Conservation (phyloP, 2,329 filamentous ascomycete genomes). For the Eutypella sp. region DNA sequence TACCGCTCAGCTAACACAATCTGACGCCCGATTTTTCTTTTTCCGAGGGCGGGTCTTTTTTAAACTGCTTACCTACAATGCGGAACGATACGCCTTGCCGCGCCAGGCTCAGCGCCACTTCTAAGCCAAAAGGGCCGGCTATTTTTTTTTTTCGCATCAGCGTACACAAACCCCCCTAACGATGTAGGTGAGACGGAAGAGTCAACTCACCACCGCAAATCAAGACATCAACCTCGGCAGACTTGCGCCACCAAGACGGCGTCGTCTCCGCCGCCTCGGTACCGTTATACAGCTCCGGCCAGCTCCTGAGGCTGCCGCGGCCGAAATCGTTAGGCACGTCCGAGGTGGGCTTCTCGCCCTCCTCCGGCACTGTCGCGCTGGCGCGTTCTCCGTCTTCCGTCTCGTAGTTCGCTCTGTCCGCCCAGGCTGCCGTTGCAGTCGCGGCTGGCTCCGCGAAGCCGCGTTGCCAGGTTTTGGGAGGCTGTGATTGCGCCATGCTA, state of each 20-base stretch:
- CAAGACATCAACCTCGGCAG: conserved; percentile 27
- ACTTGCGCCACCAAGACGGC: conserved; percentile 22
- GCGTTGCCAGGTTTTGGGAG: not conserved
- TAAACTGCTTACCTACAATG: conserved; percentile 23
- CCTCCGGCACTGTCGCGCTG: not conserved
- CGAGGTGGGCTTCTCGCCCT: not conserved
- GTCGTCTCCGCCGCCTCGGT: not conserved
- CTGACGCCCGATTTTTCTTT: too few species aligned
- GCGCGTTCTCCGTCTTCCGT: not conserved
- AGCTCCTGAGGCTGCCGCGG: not conserved
- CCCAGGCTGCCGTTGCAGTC: not conserved
- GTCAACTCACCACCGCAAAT: conserved; percentile 26
- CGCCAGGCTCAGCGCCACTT: conserved; percentile 24
- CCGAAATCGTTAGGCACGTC: not conserved
- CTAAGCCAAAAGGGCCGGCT: conserved; percentile 29
- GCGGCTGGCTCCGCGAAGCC: not conserved
- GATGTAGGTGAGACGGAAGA: not conserved
- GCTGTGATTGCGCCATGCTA: not conserved
- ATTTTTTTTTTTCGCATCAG: not conserved
- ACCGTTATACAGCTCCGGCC: not conserved
- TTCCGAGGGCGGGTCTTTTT: not conserved
- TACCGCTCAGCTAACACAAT: too few species aligned
- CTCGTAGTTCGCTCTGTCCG: not conserved
- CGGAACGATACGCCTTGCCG: conserved; percentile 29
- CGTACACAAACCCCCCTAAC: too few species aligned